Base-by-base conservation (phyloP, 768 basidiomycete genomes). In the Lentinula sp. region DNA sequence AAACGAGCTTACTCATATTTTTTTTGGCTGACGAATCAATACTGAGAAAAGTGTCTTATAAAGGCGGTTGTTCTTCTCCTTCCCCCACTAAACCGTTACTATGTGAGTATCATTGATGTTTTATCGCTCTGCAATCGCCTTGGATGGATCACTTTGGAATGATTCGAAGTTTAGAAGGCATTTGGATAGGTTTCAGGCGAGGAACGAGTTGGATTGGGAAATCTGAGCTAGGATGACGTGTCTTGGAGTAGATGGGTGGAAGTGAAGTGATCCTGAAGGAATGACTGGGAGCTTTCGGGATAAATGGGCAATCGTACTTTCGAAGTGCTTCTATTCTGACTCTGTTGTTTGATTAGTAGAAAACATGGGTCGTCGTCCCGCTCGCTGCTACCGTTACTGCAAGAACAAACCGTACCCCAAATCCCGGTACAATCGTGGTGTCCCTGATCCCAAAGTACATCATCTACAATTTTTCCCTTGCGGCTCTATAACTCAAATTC, bases 361-460 rank as follows among this genome's bases (percentile, higher is more conserved):
- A 73, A 83, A 72, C 69, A 97, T 97, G 95, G 95, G 95, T 85
- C 93, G 94, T 75, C 92, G 94, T 82, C 94, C 95, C 65, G 93
- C 95, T 78, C 90, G 92, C 70, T 97, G 94, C 86, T 96, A 96
- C 82, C 90, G 95, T 68, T 98, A 98, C 82, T 98, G 95, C 86
- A 98, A 98, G 81, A 96, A 95, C 86, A 98, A 98, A 86, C 95
- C 96, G 28, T 95, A 91, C 81, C 93, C 92, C 61, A 95, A 94
- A 79, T 91, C 88, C 58, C 79, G 93, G 71, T 96, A 96, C 83
- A 96, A 96, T 81, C 93, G 95, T 80, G 95, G 94, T 92, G 95
- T 98, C 42, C 96, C 96, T 68, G 96, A 98, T 72, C 76, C 95
- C 67, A 97, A 95, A 83, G 92, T 86, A 35, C 60, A 77, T 72